Evolutionary conservation across 2,329 filamentous ascomycete genomes (phyloP), one percentile per base, ranked within the genome.

Genomic region (Cladosporium halotolerans): DNA sequence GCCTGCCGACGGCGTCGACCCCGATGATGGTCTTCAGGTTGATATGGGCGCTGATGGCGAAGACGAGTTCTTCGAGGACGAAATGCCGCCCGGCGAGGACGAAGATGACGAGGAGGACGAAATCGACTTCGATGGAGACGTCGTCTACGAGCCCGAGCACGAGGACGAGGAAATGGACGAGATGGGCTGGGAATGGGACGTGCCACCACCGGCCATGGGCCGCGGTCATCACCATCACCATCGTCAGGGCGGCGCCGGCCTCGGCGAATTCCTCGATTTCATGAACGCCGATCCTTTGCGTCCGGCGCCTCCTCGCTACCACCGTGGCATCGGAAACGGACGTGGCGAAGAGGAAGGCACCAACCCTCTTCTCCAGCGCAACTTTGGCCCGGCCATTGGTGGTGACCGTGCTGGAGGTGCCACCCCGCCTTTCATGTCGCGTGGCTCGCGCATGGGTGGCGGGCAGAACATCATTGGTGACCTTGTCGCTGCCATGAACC

Each of bases 321-420:
- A 47, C 50, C 43, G 43, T 46, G 44, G 50, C 14, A 36, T 28
- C 5, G 50, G 42, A 2, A 31, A 19, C 34, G 23, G 18, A 40
- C 77, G 80, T 53, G 77, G 77, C 28, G 78, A 80, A 33, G 89
- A 96, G 59, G 91, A 96, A 66, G 90, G 89, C 3, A 78, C 84
- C 18, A 96, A 97, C 65, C 92, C 92, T 41, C 77, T 97, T 10
- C 81, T 97, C 51, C 86, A 90, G 48, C 64, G 68, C 34, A 60
- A 59, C 45, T 54, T 49, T 10, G 56, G 42, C 42, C 28, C 45
- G 14, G 34, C 44, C 23, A 51, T 33, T 31, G 54, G 44, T 23
- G 45, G 57, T 36, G 48, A 51, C 18, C 48, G 40, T 33, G 38
- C 31, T 14, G 48, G 48, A 38, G 48, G 48, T 4, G 48, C 48